phyloP scores from a whole-genome alignment of 441 rosid genomes.

The Jatropha multifida region DNA sequence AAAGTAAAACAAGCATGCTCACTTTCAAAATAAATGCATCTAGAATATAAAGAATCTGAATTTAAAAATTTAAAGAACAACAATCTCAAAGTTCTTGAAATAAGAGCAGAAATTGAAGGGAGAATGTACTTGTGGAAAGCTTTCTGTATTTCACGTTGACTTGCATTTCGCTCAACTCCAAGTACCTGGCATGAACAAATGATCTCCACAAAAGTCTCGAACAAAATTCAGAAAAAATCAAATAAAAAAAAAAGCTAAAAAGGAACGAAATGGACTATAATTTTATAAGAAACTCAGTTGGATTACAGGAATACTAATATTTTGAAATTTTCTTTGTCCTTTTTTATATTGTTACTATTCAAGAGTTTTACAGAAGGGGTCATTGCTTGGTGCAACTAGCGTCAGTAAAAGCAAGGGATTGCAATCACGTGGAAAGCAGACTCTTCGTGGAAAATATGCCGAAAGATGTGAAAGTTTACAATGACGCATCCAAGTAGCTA shows the following conservation, averaged over 20 bases:
- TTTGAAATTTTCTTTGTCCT: background rate
- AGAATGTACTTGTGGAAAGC: conserved; percentile 88
- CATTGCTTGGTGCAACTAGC: background rate
- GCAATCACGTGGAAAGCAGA: background rate
- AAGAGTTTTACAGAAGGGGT: background rate
- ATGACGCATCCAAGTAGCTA: background rate
- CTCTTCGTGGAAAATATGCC: background rate
- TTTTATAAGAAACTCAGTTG: background rate
- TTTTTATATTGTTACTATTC: background rate
- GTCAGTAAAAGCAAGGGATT: background rate
- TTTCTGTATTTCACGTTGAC: conserved; percentile 92
- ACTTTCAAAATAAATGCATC: background rate
- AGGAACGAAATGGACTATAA: background rate
- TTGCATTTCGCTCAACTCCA: conserved; percentile 74
- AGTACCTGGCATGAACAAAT: conserved; percentile 56
- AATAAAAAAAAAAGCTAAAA: background rate
- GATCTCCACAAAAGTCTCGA: background rate
- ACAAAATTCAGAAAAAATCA: background rate
- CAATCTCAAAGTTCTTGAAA: background rate
- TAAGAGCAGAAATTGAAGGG: conserved; percentile 8
- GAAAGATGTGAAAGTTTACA: background rate
- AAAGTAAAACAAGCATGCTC: conserved; percentile 1
- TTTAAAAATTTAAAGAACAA: background rate
- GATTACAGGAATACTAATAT: background rate
- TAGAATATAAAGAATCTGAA: background rate